Evolutionary conservation across 2,329 filamentous ascomycete genomes (phyloP).

Genomic region (Phialophora expanda): DNA sequence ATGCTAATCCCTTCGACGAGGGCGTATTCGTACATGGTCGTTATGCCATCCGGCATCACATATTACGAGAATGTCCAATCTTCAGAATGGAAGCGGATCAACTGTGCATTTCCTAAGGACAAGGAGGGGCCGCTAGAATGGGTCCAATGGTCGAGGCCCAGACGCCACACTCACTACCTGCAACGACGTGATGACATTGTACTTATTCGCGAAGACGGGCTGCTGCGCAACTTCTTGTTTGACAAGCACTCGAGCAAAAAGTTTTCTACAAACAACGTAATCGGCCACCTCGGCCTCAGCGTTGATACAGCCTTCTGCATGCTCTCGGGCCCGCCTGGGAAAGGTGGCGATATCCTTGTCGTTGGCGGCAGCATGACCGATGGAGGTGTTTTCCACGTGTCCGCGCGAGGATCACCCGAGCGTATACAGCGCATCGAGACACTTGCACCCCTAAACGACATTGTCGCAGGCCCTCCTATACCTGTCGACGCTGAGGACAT

Average conservation of each 20-base stretch:
- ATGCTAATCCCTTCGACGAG: slow-evolving; percentile 75
- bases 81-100: slow-evolving; percentile 31
- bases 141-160: slow-evolving; percentile 83
- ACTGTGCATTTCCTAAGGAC: slow-evolving; percentile 38
- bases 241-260: slow-evolving; percentile 60
- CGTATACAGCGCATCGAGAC: slow-evolving; percentile 68
- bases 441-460: slow-evolving; percentile 61
- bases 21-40: slow-evolving; percentile 71
- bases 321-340: slow-evolving; percentile 47
- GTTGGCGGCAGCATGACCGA: slow-evolving; percentile 78
- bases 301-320: slow-evolving; percentile 83
- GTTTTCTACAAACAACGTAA: slow-evolving; percentile 55
- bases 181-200: slow-evolving; percentile 78
- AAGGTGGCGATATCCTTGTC: slow-evolving; percentile 76
- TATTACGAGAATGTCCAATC: slow-evolving; percentile 52
- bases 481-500: slow-evolving; percentile 8
- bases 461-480: slow-evolving; percentile 32
- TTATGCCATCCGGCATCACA: slow-evolving; percentile 65
- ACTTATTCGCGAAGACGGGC: slow-evolving; percentile 84
- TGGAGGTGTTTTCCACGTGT: slow-evolving; percentile 75
- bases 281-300: slow-evolving; percentile 66
- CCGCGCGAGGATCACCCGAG: slow-evolving; percentile 60
- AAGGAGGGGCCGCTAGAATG: slow-evolving; percentile 56
- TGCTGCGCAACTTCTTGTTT: slow-evolving; percentile 72
- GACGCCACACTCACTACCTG: slow-evolving; percentile 67